A percentile compares a stretch with the other conserved stretches of the same genome.
These are phyloP conservation scores for Penicillium daleae DNA, from an alignment of 495 filamentous ascomycete species.

Conservation along the genomic window DNA sequence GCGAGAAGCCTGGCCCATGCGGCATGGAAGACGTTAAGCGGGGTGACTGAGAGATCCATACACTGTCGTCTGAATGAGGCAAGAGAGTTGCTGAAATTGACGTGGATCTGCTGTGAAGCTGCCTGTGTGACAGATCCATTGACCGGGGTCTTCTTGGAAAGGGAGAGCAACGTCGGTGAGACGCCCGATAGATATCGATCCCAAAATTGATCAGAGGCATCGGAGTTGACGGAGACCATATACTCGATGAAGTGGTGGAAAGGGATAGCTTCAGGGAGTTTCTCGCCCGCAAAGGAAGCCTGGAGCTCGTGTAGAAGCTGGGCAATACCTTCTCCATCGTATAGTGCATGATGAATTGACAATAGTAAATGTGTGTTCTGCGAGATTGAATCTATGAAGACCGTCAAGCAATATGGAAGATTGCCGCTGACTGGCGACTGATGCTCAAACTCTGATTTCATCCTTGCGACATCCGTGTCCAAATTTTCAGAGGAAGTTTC, in stretches of 20 bases:
- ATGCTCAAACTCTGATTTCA: conserved; percentile 30
- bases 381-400: conserved; percentile 18
- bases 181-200: conserved; percentile 50
- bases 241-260: conserved; percentile 50
- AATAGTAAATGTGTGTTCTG: conserved; percentile 47
- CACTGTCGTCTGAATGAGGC: conserved; percentile 48
- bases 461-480: conserved; percentile 20
- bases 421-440: conserved; percentile 25
- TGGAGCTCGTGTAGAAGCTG: conserved; percentile 69
- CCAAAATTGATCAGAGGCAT: conserved; percentile 65
- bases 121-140: conserved; percentile 11
- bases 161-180: conserved; percentile 48
- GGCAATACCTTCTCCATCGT: conserved; percentile 74
- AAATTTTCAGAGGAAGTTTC: conserved; percentile 22
- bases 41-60: conserved; percentile 57
- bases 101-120: conserved; percentile 28
- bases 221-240: conserved; percentile 41
- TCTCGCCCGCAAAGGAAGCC: conserved; percentile 42
- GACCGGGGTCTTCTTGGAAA: conserved; percentile 1
- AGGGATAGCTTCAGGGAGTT: conserved; percentile 39
- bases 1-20: conserved; percentile 67
- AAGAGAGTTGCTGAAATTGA: conserved; percentile 37
- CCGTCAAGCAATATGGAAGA: conserved; percentile 36
- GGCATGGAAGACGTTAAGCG: conserved; percentile 67
- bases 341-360: conserved; percentile 79